Base-by-base conservation (phyloP, 371 early-diverging fungal species). In the Lichtheimia corymbifera region DNA sequence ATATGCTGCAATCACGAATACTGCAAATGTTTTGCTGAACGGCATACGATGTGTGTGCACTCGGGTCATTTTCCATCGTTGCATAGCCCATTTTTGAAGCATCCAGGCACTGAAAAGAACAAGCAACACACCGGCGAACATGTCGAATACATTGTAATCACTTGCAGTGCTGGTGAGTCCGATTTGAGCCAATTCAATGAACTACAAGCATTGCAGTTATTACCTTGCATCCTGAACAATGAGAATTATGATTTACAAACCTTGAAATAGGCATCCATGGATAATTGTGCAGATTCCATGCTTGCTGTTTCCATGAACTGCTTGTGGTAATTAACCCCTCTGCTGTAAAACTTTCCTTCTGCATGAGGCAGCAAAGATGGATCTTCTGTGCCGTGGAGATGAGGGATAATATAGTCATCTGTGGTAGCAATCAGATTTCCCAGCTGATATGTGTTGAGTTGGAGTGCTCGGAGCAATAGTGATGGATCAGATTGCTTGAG, bases 381-480 rank as follows among this genome's bases (percentile, higher is more conserved):
- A 3, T 45, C 6, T 13, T 24, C 15, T 15, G 65, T 59, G n/a
- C 62, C 52, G 0, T 57, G 20, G 0, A 67, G 44, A n/a, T 65
- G 64, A n/a, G 55, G 28, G 12, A 52, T 15, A 12, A 71, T 22
- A 20, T 60, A 65, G 6, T 66, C 69, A 4, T 51, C 17, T 22
- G 58, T 43, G 27, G 60, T 63, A 1, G 44, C 35, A 13, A 73
- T 28, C 12, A 79, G 57, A 6, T 60, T 65, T 1, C 77, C 80
- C 2, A 91, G 64, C 64, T 91, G 92, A 58, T 76, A 66, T 1
- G 91, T 86, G 45, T 89, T 87, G 2, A 81, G 51, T 51, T 87
- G 84, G 18, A 90, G 61, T 35, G 84, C 77, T 9, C 83, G 75
- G 35, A 62, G 22, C 5, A 55, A 20, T 11, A 12, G 18, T 9